These are phyloP conservation scores for Colletotrichum sp. DNA, from an alignment of 2,329 filamentous ascomycete species.

Conservation along the genomic window DNA sequence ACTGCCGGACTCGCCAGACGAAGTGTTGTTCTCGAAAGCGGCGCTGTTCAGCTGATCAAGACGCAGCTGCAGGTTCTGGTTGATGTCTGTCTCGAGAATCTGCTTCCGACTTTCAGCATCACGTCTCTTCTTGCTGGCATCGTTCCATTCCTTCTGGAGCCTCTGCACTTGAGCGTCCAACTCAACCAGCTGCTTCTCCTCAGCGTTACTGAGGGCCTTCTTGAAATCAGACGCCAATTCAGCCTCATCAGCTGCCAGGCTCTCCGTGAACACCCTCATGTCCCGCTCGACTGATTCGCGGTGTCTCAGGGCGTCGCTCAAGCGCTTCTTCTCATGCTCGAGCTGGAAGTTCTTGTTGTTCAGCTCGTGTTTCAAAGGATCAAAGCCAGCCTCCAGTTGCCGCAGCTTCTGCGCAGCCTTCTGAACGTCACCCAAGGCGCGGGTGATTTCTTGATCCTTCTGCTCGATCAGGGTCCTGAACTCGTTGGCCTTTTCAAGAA, in stretches of 20 bases:
- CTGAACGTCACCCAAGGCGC: constrained; percentile 81
- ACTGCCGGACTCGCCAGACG: constrained; percentile 55
- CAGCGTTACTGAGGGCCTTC: constrained; percentile 82
- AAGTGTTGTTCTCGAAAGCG: constrained; percentile 69
- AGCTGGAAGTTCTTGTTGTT: constrained; percentile 77
- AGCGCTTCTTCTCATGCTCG: constrained; percentile 73
- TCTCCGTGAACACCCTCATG: constrained; percentile 77
- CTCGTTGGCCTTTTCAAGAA: constrained; percentile 67
- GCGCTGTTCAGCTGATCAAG: constrained; percentile 85
- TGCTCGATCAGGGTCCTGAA: constrained; percentile 75
- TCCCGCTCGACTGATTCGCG: constrained; percentile 76
- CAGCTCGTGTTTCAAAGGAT: constrained; percentile 79
- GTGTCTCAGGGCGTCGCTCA: constrained; percentile 70
- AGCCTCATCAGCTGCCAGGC: constrained; percentile 76
- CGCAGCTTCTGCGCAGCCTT: constrained; percentile 81
- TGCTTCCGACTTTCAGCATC: constrained; percentile 83
- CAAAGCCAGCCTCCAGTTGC: constrained; percentile 82
- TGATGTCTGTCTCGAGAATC: constrained; percentile 83
- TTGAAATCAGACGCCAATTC: constrained; percentile 90
- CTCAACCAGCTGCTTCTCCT: constrained; percentile 80
- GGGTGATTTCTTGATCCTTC: constrained; percentile 89
- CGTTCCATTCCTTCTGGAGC: constrained; percentile 77
- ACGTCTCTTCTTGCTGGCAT: constrained; percentile 74
- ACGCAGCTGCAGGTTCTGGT: constrained; percentile 86
- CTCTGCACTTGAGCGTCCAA: constrained; percentile 74